A percentile compares a stretch with the other conserved stretches of the same genome.
Conservation (phyloP, 2,329 filamentous ascomycete genomes). For the Pleoardoris graminearum region DNA sequence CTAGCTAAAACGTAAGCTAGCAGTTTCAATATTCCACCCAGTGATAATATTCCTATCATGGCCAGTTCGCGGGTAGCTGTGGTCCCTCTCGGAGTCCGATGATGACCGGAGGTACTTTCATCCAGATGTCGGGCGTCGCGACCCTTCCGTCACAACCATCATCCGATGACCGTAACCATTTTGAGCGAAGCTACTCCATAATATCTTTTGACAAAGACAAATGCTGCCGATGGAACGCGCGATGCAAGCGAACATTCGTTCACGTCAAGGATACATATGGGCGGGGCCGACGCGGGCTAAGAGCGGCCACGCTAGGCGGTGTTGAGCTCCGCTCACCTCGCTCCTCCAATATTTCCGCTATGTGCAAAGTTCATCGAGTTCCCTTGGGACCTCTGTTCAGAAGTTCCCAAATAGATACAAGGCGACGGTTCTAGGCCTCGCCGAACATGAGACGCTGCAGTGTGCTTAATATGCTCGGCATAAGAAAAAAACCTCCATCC, state of each 20-base stretch:
- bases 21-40: background rate
- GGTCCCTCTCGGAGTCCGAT: conserved; percentile 6
- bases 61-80: conserved; percentile 1
- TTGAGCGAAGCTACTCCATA: background rate
- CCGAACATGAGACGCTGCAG: too few relatives aligned
- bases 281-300: conserved; percentile 4
- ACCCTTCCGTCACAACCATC: background rate
- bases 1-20: background rate
- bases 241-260: background rate
- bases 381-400: too few relatives aligned
- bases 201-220: background rate
- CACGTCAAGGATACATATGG: background rate
- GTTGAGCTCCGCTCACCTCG: too few relatives aligned
- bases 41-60: too few relatives aligned
- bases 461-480: too few relatives aligned
- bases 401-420: too few relatives aligned
- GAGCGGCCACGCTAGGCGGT: background rate
- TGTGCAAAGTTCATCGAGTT: too few relatives aligned
- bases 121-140: background rate
- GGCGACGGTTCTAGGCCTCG: too few relatives aligned
- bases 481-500: too few relatives aligned
- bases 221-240: background rate
- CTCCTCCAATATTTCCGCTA: too few relatives aligned
- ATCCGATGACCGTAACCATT: background rate
- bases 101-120: background rate